phyloP scores from a whole-genome alignment of 768 basidiomycete species.

The Boletus rex-veris region DNA sequence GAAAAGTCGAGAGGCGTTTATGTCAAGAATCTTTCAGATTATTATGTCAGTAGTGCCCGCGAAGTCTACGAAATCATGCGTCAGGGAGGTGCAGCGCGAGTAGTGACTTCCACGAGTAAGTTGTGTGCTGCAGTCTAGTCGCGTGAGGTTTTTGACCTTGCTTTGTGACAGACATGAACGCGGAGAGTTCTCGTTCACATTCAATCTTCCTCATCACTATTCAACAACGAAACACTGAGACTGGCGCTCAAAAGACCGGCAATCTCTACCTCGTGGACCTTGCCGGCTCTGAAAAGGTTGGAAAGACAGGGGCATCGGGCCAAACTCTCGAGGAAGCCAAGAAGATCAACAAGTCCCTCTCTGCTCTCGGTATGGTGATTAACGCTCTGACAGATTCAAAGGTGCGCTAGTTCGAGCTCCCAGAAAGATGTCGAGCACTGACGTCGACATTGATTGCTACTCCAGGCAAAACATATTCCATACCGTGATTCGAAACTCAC shows the following conservation, averaged over 20 bases:
- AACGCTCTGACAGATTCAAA: slow-evolving; percentile 96
- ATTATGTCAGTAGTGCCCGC: slow-evolving; percentile 91
- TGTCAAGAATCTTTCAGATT: slow-evolving; percentile 95
- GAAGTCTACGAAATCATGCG: slow-evolving; percentile 99
- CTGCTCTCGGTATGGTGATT: slow-evolving; percentile 98
- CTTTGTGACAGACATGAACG: slow-evolving; percentile 85
- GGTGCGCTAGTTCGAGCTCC: slow-evolving; percentile 41
- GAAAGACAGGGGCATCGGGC: slow-evolving; percentile 98
- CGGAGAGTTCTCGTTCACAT: slow-evolving; percentile 97
- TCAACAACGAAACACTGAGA: slow-evolving; percentile 93
- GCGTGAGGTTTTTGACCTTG: slow-evolving; percentile 1
- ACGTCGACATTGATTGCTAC: slow-evolving; percentile 5
- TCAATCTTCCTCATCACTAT: slow-evolving; percentile 99
- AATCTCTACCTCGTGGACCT: slow-evolving; percentile 97
- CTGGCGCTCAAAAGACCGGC: slow-evolving; percentile 92
- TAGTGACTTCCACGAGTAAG: slow-evolving; percentile 92
- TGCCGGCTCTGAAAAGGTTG: slow-evolving; percentile 98
- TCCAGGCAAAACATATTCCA: slow-evolving; percentile 90
- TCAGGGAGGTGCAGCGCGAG: slow-evolving; percentile 86
- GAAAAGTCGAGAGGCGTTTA: slow-evolving; percentile 98
- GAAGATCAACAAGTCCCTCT: slow-evolving; percentile 99
- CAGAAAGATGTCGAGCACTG: neutral
- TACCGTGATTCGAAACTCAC: slow-evolving; percentile 99
- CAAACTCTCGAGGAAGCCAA: slow-evolving; percentile 99
- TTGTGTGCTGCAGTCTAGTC: slow-evolving; percentile 11